A percentile compares a stretch with the other conserved stretches of the same genome.
Evolutionary conservation across 257 asterid species (phyloP).

Genomic region (Solanum etuberosum): DNA sequence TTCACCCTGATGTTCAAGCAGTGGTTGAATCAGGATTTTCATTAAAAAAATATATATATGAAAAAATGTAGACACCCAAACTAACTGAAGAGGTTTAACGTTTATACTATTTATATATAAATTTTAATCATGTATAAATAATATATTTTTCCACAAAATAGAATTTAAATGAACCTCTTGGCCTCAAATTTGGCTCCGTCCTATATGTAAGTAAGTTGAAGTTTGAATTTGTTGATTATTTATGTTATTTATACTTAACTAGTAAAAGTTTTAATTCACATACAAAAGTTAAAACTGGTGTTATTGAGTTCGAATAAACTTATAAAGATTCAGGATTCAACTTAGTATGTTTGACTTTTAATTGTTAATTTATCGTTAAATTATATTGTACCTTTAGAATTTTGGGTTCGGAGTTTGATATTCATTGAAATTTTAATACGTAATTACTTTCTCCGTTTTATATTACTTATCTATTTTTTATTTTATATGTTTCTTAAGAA

Average conservation of each 20-base stretch:
- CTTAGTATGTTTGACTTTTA: not conserved
- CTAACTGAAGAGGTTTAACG: accelerated
- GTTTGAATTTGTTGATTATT: not conserved
- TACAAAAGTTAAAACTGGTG: not conserved
- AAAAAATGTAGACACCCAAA: no score
- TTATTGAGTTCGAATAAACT: not conserved
- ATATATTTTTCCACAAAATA: not conserved
- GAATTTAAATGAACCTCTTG: not conserved
- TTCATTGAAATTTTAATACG: not conserved
- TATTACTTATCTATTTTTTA: not conserved
- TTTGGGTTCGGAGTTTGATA: not conserved
- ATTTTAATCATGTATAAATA: not conserved
- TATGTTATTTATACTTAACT: not conserved
- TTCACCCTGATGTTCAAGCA: not conserved
- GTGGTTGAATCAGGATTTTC: accelerated
- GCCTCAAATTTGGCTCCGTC: not conserved
- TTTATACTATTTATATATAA: no score
- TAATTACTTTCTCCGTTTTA: not conserved
- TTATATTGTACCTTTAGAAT: not conserved
- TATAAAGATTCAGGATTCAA: not conserved
- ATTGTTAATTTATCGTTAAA: not conserved
- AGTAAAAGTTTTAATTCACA: not conserved
- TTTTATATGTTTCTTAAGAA: no score
- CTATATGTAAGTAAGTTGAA: not conserved
- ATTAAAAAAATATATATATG: accelerated